Evolutionary conservation across 2,329 filamentous ascomycete species (phyloP).

Genomic region (Xylariaceae sp.): DNA sequence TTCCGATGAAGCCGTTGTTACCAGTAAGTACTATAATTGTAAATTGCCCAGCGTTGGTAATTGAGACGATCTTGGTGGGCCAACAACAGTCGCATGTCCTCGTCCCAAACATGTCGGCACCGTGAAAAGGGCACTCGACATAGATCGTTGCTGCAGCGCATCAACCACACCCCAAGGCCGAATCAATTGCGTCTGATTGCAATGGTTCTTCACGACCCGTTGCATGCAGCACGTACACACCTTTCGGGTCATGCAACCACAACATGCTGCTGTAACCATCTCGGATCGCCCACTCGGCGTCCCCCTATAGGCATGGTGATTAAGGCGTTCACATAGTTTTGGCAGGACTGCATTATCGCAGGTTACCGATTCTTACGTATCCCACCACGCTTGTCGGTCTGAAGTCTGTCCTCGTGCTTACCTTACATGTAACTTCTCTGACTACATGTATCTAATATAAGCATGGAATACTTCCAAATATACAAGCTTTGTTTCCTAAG

Average conservation of each 20-base stretch:
- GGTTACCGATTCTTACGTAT: too few relatives aligned
- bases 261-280: constrained; percentile 11
- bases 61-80: not conserved
- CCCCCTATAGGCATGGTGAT: too few relatives aligned
- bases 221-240: constrained; percentile 4
- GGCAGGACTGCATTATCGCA: not conserved
- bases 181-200: not conserved
- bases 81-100: constrained; percentile 1
- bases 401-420: too few relatives aligned
- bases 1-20: constrained; percentile 13
- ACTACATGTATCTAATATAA: too few relatives aligned
- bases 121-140: not conserved
- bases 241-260: constrained; percentile 14
- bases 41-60: constrained; percentile 1
- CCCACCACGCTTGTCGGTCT: too few relatives aligned
- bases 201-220: constrained; percentile 10
- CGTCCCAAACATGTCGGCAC: not conserved
- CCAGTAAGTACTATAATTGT: too few relatives aligned
- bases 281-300: too few relatives aligned
- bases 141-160: too few relatives aligned
- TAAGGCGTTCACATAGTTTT: not conserved
- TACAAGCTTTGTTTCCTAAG: too few relatives aligned
- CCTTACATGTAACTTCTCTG: too few relatives aligned
- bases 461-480: too few relatives aligned
- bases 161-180: too few relatives aligned